Evolutionary conservation across 164 flowering plant genomes (phyloP), one percentile per base, ranked within the genome.

Genomic region (Chimonanthus praecox): DNA sequence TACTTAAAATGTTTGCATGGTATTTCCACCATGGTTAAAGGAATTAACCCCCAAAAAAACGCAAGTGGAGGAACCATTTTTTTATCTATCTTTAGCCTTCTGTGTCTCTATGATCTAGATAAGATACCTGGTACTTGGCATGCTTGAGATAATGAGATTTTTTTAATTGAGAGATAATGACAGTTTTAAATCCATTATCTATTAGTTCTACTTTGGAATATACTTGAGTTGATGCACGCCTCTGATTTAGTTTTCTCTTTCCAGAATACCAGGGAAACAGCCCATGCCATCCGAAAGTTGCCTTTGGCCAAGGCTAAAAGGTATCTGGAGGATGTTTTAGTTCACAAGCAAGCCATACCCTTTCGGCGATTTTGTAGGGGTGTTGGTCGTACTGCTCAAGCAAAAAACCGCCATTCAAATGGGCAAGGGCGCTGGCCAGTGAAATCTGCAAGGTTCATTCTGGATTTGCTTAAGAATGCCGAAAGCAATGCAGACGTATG

Each of bases 401-500:
- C 94, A 16, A 94, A 94, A 83, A 87, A 81, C 82, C 83, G 94
- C 69, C 98, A 94, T 67, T 84, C 97, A 3, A 94, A 94, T 84
- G 98, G 97, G 6, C 98, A 94, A 75, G 98, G 95, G 43, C 91
- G 98, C 49, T 94, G 98, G 98, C 98, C 98, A 4, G 94, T 73
- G 0, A 94, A 94, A 58, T 94, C 98, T 49, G 98, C 97, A 0
- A 87, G 85, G 71, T 92, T 91, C 75, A 87, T 91, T 47, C 83
- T 92, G 9, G 97, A 94, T 78, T 81, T 92, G 84, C 90, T 94
- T 0, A 94, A 92, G 87, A 94, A 91, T 84, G 97, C 98, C 13
- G 98, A 94, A 81, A 94, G 97, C 78, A 94, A 92, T 84, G 97
- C 97, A 33, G 98, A 94, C 70, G 97, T 91, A 86, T 71, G 74